Percentiles rank a stretch among this genome's conserved stretches.
phyloP scores from a whole-genome alignment of 1,284 basidiomycete genomes.

The Agaricales sp. region DNA sequence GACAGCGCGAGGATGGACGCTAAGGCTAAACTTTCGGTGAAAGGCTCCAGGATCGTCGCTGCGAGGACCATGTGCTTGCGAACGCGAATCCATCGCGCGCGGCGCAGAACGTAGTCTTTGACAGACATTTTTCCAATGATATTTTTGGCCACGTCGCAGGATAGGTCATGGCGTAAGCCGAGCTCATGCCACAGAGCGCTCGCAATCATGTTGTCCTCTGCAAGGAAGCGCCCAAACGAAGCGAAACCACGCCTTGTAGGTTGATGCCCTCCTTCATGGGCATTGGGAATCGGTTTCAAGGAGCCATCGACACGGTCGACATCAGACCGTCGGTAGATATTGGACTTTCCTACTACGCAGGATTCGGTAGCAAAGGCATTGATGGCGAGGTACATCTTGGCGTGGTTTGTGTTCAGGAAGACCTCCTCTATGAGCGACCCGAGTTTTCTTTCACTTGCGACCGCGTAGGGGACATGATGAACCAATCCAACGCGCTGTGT shows the following conservation, averaged over 20 bases:
- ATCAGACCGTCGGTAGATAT: constrained; percentile 87
- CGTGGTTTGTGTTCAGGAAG: constrained; percentile 95
- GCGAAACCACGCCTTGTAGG: constrained; percentile 43
- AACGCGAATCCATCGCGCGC: constrained; percentile 91
- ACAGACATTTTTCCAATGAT: constrained; percentile 82
- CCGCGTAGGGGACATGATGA: constrained; percentile 93
- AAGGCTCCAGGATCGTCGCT: constrained; percentile 80
- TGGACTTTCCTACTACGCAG: constrained; percentile 97
- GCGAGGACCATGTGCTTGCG: constrained; percentile 83
- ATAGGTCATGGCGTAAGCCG: constrained; percentile 75
- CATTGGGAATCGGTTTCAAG: constrained; percentile 28
- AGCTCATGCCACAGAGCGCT: constrained; percentile 87
- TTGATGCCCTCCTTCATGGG: constrained; percentile 16
- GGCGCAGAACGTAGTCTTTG: constrained; percentile 71
- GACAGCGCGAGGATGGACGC: constrained; percentile 55
- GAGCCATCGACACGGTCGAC: constrained; percentile 63
- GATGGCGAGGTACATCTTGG: constrained; percentile 98
- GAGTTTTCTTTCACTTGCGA: constrained; percentile 52
- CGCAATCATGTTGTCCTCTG: constrained; percentile 95
- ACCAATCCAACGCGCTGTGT: constrained; percentile 68
- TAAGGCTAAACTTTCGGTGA: constrained; percentile 76
- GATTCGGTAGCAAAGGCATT: constrained; percentile 84
- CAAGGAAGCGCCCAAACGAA: constrained; percentile 78
- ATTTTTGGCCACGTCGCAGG: constrained; percentile 81
- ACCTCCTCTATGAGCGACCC: constrained; percentile 88